phyloP scores from a whole-genome alignment of 129 eudicot genomes.

The Tagetes patula region DNA sequence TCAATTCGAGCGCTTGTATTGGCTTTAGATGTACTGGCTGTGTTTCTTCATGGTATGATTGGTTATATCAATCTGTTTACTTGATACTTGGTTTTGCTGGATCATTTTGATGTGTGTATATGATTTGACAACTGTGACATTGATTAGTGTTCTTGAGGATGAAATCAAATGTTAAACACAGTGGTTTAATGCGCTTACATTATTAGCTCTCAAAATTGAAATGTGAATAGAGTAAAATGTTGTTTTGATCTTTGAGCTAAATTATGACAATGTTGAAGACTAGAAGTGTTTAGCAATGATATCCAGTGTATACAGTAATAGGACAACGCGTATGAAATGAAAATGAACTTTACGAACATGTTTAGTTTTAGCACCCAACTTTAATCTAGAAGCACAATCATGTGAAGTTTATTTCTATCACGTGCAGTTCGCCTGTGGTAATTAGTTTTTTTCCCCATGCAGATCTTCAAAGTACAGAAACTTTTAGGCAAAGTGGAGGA shows the following conservation, averaged over 20 bases:
- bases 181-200: background rate
- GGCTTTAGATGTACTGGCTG: conserved; percentile 54
- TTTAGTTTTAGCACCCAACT: background rate
- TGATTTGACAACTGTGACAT: conserved; percentile 9
- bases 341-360: background rate
- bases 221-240: background rate
- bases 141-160: conserved; percentile 13
- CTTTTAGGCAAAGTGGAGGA: conserved; percentile 62
- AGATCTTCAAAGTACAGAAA: conserved; percentile 86
- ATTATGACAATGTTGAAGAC: background rate
- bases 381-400: background rate
- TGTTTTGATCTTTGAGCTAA: background rate
- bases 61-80: background rate
- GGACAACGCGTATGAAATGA: background rate
- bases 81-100: background rate
- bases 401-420: background rate
- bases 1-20: conserved; percentile 30
- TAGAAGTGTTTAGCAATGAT: background rate
- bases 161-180: background rate
- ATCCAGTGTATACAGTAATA: conserved; percentile 2
- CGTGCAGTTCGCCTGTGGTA: background rate
- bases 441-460: conserved; percentile 26
- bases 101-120: background rate
- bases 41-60: conserved; percentile 65
- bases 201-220: background rate